Base-by-base conservation (phyloP, 2,329 filamentous ascomycete genomes). In the Claviceps sp. region DNA sequence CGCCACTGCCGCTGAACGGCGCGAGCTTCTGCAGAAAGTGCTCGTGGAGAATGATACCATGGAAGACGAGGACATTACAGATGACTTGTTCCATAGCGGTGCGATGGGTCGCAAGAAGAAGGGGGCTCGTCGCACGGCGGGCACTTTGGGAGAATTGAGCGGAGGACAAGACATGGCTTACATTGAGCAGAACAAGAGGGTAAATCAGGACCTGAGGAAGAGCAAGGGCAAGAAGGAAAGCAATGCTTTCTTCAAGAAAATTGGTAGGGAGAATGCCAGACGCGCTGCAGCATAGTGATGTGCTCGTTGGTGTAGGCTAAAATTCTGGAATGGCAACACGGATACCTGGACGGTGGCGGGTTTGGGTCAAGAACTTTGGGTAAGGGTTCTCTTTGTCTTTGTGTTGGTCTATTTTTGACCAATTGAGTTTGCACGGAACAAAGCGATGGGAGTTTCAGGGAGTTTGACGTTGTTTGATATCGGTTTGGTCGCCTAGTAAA, bases 121-220 rank as follows among this genome's bases (percentile, higher is more conserved):
- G 67, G 72, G 68, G n/a, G 79, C 84, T 1, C 81, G 84, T 57
- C 79, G 93, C 54, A 94, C 86, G 30, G 93, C 90, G 1, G 91
- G 89, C 24, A 89, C 83, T 13, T 74, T 98, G 52, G 85, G 84
- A 49, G 90, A 94, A 60, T 76, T 96, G 52, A 89, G 87, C 52
- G 93, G 93, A 53, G 93, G 90, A 0, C 87, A 95, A 64, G 88
- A 94, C 64, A 97, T 98, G 93, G 90, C 91, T n/a, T 97, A 91
- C 65, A 81, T 89, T 52, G 87, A 91, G 67, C 84, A 87, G 68
- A 89, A 87, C 67, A 85, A 83, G 72, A 82, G 76, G 60, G 75
- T 77, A 57, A 88, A 87, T 62, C 64, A 66, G 48, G 53, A 61
- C 2, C 52, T 68, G 18, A 70, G 66, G 57, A 68, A 67, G 58